A percentile compares a stretch with the other conserved stretches of the same genome.
Conservation (phyloP, 169 alveolate species). For the Cyclospora cayetanensis region DNA sequence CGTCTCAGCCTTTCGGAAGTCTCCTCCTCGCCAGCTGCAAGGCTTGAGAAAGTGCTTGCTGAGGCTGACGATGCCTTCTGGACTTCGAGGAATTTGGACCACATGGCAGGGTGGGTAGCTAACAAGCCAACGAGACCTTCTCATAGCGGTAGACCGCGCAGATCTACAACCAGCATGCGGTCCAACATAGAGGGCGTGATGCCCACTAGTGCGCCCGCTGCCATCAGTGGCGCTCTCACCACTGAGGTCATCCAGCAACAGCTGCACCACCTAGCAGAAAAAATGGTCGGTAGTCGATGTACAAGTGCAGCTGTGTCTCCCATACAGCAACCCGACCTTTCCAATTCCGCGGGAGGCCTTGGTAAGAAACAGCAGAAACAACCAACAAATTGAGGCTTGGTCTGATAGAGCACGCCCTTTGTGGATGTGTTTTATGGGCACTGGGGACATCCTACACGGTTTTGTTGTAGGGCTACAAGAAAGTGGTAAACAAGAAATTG, state of each 20-base stretch:
- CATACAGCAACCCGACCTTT: background rate
- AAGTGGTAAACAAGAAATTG: too few relatives aligned
- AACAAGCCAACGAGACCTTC: background rate
- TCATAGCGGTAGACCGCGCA: background rate
- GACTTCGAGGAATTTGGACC: background rate
- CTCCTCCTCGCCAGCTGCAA: background rate
- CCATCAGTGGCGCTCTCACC: background rate
- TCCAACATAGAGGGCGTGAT: background rate
- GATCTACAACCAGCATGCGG: background rate
- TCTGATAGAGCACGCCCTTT: too few relatives aligned
- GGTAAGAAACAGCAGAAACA: too few relatives aligned
- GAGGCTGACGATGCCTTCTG: conserved; percentile 36
- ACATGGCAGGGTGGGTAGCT: conserved; percentile 16
- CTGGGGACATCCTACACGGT: too few relatives aligned
- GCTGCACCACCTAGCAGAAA: background rate
- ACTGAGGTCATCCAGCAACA: conserved; percentile 10
- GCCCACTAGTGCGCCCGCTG: background rate
- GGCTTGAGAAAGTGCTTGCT: background rate
- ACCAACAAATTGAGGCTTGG: too few relatives aligned
- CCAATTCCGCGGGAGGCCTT: background rate
- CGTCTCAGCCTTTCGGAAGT: background rate
- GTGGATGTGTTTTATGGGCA: too few relatives aligned
- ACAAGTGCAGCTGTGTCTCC: background rate
- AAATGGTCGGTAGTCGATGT: background rate
- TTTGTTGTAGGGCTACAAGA: too few relatives aligned